Base-by-base conservation (phyloP, 2,329 filamentous ascomycete genomes). In the Chrysosporium queenslandicum region DNA sequence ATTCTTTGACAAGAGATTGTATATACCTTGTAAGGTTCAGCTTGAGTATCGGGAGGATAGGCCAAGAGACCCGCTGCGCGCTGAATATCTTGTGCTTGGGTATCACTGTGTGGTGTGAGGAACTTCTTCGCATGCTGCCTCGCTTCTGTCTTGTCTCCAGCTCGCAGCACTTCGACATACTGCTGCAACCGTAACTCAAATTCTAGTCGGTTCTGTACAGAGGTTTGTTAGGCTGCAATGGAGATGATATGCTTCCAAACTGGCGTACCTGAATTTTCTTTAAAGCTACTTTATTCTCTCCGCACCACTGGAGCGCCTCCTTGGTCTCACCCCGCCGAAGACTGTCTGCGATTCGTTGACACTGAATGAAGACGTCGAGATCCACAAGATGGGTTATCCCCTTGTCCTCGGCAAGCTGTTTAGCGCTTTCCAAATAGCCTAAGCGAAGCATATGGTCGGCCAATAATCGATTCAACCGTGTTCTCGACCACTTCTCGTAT, bases 161-260 rank as follows among this genome's bases (percentile, higher is more conserved):
- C 80, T 55, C 91, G 78, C 54, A 94, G 81, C 55, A 97, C 77
- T 69, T 97, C 92, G 61, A 97, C 90, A 66, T 90, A 97, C 66
- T 97, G 90, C 68, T 98, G 92, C 61, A 94, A 77, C 11, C 92
- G 83, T 40, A 98, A 78, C 75, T 94, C 87, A 64, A 95, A 94
- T 68, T 98, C 92, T 14, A 98, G 78, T 59, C 85, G 86, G 63
- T 84, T 88, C 77, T 88, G 46, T 23, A 37, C 32, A 18, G 20
- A 40, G 32, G 8, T 3, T n/a, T 12, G 18, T 43, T n/a, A 50
- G 12, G 6, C 18, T 49, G 6, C 3, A 7, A 9, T 21, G n/a
- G 7, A 37, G 14, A 1, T 21, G 21, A 18, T 9, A 20, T 14
- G 21, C 21, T 14, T 16, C 9, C 37, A 8, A 21, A 27, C 14